Conservation (phyloP, 768 basidiomycete genomes). For the Steccherinum ochraceum region DNA sequence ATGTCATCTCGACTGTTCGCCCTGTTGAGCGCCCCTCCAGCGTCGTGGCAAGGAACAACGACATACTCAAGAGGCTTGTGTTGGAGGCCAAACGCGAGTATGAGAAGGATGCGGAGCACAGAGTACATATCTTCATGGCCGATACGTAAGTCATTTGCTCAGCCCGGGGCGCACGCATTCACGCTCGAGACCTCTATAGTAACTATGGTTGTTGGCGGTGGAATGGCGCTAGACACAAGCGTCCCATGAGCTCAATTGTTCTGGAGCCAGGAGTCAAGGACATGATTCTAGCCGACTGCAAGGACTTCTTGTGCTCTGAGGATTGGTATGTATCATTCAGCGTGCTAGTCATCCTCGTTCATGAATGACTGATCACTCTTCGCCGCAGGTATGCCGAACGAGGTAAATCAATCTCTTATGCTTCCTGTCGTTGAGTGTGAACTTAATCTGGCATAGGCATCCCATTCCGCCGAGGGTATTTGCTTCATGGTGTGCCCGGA, state of each 20-base stretch:
- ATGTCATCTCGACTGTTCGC: constrained; percentile 9
- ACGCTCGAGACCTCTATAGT: constrained; percentile 25
- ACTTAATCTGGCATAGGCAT: constrained; percentile 47
- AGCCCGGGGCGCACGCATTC: too few species aligned
- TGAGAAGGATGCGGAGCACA: constrained; percentile 86
- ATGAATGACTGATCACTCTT: not conserved
- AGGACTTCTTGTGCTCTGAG: constrained; percentile 77
- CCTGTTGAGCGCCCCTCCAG: constrained; percentile 30
- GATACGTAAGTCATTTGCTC: constrained; percentile 65
- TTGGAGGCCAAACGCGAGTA: constrained; percentile 84
- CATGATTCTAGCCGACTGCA: constrained; percentile 85
- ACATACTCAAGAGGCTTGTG: constrained; percentile 81
- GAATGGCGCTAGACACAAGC: constrained; percentile 84
- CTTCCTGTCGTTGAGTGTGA: constrained; percentile 1
- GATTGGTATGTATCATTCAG: constrained; percentile 58
- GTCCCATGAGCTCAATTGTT: constrained; percentile 90
- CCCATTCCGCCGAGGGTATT: constrained; percentile 82
- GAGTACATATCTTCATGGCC: constrained; percentile 84
- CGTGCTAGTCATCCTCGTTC: constrained; percentile 10
- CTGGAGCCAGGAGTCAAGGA: constrained; percentile 86
- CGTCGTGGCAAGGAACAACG: constrained; percentile 84
- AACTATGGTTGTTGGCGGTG: constrained; percentile 78
- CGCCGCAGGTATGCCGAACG: constrained; percentile 77
- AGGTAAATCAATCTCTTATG: constrained; percentile 41
- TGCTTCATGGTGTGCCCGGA: constrained; percentile 81